Percentiles rank a stretch among this genome's conserved stretches.
These are phyloP conservation scores for Candida sp. DNA, from an alignment of 1,139 yeast genomes.

Conservation along the genomic window DNA sequence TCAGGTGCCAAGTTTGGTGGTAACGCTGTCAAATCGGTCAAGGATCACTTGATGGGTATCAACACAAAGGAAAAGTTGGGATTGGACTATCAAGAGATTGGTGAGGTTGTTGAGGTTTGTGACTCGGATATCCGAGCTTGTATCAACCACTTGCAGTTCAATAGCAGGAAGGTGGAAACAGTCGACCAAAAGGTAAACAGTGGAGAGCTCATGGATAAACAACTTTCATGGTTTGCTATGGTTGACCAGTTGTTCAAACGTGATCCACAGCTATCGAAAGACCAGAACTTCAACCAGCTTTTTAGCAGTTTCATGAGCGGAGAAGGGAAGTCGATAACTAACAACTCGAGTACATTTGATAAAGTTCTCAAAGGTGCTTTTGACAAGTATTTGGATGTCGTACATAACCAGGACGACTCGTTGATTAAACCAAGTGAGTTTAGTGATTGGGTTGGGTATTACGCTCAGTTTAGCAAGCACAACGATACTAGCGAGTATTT, in stretches of 20 bases:
- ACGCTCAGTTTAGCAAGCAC: slow-evolving; percentile 54
- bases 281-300: slow-evolving; percentile 50
- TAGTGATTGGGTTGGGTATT: slow-evolving; percentile 80
- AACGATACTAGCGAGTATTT: slow-evolving; percentile 58
- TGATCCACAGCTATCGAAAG: slow-evolving; percentile 49
- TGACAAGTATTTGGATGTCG: slow-evolving; percentile 56
- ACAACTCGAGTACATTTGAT: slow-evolving; percentile 56
- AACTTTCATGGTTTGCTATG: slow-evolving; percentile 62
- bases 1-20: slow-evolving; percentile 34
- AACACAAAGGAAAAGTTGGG: slow-evolving; percentile 34
- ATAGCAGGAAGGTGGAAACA: slow-evolving; percentile 29
- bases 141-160: slow-evolving; percentile 82
- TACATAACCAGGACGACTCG: slow-evolving; percentile 66
- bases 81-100: slow-evolving; percentile 37
- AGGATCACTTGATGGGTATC: slow-evolving; percentile 43
- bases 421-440: slow-evolving; percentile 63
- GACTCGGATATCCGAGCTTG: slow-evolving; percentile 91
- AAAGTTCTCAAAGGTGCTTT: slow-evolving; percentile 78
- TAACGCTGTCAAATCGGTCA: slow-evolving; percentile 38
- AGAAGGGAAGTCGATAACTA: slow-evolving; percentile 43
- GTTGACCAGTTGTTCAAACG: slow-evolving; percentile 59
- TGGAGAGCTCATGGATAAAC: slow-evolving; percentile 39
- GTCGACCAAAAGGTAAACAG: slow-evolving; percentile 13
- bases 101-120: slow-evolving; percentile 67
- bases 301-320: slow-evolving; percentile 37